phyloP scores from a whole-genome alignment of 768 basidiomycete genomes.

The Boletus bicolor region DNA sequence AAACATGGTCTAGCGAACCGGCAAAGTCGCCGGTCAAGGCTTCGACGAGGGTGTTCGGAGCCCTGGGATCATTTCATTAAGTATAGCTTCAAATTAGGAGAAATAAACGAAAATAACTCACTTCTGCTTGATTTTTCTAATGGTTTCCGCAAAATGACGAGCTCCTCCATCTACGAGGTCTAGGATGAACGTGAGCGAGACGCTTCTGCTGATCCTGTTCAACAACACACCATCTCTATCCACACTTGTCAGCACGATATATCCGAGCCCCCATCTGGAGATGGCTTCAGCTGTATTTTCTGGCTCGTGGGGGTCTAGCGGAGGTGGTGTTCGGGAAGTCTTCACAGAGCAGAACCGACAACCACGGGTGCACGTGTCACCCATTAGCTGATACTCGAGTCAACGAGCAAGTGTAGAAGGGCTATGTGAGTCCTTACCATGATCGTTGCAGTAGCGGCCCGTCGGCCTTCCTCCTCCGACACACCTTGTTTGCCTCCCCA shows the following conservation, averaged over 20 bases:
- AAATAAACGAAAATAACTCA: constrained; percentile 31
- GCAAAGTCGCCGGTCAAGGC: constrained; percentile 95
- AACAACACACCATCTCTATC: constrained; percentile 83
- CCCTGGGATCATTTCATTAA: constrained; percentile 45
- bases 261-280: constrained; percentile 95
- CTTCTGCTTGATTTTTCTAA: constrained; percentile 95
- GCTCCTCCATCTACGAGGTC: constrained; percentile 92
- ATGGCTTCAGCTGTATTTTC: constrained; percentile 99
- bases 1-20: constrained; percentile 71
- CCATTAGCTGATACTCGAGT: constrained; percentile 73
- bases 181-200: constrained; percentile 31
- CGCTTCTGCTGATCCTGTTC: not conserved
- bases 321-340: constrained; percentile 83
- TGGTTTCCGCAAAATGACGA: constrained; percentile 93
- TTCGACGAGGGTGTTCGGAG: constrained; percentile 94
- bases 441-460: constrained; percentile 93
- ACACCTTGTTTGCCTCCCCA: constrained; percentile 84
- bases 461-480: constrained; percentile 68
- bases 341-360: constrained; percentile 98
- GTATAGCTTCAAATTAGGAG: not conserved
- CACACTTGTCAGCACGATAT: constrained; percentile 95
- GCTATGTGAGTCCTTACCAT: constrained; percentile 59
- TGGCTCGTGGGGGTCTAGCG: constrained; percentile 93
- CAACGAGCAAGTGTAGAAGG: constrained; percentile 2
- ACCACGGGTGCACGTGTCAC: constrained; percentile 96